Evolutionary conservation across 2,329 filamentous ascomycete genomes (phyloP).

Genomic region (Ophiognomonia clavigignenti-juglandacearum): DNA sequence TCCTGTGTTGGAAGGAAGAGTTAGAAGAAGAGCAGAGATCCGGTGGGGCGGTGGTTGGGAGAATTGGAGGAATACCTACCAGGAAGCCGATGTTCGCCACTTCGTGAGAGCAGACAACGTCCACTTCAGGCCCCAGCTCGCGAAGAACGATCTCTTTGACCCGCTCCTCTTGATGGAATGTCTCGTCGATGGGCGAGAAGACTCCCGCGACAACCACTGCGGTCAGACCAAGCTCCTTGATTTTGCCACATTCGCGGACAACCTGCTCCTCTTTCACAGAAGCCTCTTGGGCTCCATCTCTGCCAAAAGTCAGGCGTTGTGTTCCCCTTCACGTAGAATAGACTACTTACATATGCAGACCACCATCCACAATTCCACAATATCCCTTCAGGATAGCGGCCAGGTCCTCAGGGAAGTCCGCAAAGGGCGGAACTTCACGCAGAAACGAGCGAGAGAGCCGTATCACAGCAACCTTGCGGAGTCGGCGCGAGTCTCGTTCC

Average conservation of each 20-base stretch:
- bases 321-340: too few species aligned
- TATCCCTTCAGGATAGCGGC: slow-evolving; percentile 20
- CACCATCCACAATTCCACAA: slow-evolving; percentile 40
- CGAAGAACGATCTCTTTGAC: slow-evolving; percentile 42
- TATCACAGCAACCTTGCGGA: slow-evolving; percentile 27
- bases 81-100: slow-evolving; percentile 35
- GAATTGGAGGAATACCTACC: too few species aligned
- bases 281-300: slow-evolving; percentile 41
- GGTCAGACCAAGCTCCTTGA: slow-evolving; percentile 26
- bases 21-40: too few species aligned
- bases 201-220: slow-evolving; percentile 52
- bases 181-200: slow-evolving; percentile 53
- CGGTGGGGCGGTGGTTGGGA: too few species aligned
- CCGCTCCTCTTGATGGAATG: slow-evolving; percentile 45
- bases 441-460: slow-evolving; percentile 23
- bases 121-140: slow-evolving; percentile 32
- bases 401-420: slow-evolving; percentile 36
- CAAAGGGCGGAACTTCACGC: slow-evolving; percentile 36
- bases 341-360: slow-evolving; percentile 50
- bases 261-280: slow-evolving; percentile 39
- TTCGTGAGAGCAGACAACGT: slow-evolving; percentile 27
- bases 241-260: slow-evolving; percentile 30
- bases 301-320: too few species aligned
- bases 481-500: slow-evolving; percentile 18
- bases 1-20: too few species aligned